Evolutionary conservation across 2,329 filamentous ascomycete genomes (phyloP).

Genomic region (Aspergillus pseudoviridinutans): DNA sequence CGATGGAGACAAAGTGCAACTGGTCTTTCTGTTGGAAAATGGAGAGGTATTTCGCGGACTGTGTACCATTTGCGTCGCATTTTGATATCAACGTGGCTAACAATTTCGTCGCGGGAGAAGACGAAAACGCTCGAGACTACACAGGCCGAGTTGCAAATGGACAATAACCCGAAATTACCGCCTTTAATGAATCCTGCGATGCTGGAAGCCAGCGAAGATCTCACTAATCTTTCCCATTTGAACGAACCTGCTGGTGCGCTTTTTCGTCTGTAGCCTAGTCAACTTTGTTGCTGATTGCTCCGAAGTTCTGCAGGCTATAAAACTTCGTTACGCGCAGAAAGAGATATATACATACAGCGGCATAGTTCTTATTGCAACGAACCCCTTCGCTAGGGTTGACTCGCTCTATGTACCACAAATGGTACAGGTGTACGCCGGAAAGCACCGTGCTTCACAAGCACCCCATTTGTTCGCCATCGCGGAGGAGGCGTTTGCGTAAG

Average conservation of each 20-base stretch:
- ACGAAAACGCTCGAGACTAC: conserved; percentile 76
- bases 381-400: conserved; percentile 95
- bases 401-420: conserved; percentile 98
- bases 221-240: conserved; percentile 94
- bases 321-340: conserved; percentile 93
- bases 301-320: conserved; percentile 91
- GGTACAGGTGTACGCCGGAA: conserved; percentile 99
- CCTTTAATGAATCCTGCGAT: conserved; percentile 97
- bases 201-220: conserved; percentile 96
- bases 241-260: conserved; percentile 91
- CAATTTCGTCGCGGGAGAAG: conserved; percentile 43
- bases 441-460: conserved; percentile 91
- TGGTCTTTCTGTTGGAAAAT: conserved; percentile 87
- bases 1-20: conserved; percentile 78
- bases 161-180: conserved; percentile 73
- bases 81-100: conserved; percentile 4
- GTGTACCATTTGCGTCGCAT: neutral
- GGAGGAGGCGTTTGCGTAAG: conserved; percentile 93
- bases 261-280: conserved; percentile 3
- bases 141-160: conserved; percentile 68
- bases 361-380: conserved; percentile 96
- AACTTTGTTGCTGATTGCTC: conserved; percentile 17
- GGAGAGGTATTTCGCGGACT: conserved; percentile 64
- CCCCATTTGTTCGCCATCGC: conserved; percentile 98
- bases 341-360: conserved; percentile 99